Evolutionary conservation across 1,284 basidiomycete genomes (phyloP), one percentile per base, ranked within the genome.

Genomic region (Tilletia setariae): DNA sequence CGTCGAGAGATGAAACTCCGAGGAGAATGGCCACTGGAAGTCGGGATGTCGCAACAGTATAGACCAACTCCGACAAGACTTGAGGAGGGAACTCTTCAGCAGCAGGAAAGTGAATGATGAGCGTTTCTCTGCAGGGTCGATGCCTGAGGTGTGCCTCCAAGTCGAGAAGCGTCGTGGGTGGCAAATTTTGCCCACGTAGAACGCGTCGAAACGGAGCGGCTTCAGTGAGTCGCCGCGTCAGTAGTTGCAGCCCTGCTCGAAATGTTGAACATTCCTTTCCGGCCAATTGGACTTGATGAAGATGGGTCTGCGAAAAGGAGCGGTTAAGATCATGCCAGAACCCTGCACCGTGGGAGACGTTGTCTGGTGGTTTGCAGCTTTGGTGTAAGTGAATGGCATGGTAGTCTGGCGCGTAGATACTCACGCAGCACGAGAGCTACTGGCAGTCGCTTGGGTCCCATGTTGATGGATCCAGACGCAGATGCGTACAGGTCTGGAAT

Each of bases 101-200:
- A 19, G 25, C 53, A 19, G 53, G 53, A 59, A 59, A 59, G 53
- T 59, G 53, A 23, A 59, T 13, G 9, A 59, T 11, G 25, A 30
- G 53, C 8, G 32, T 23, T 6, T 30, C 23, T 9, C 9, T 23
- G n/a, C 19, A 28, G 23, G 53, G 53, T 25, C 32, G 53, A 9
- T 25, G 53, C 13, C 25, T 7, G 4, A 59, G 7, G 25, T 11
- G 25, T 9, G 25, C n/a, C 8, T 30, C 25, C 9, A 59, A 30
- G 8, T 59, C 53, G 11, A 25, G 21, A 13, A 59, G 53, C 16
- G 16, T 9, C 53, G 25, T 30, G 9, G 53, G 53, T 30, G 8
- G n/a, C n/a, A n/a, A n/a, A n/a, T n/a, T n/a, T n/a, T n/a, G n/a
- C n/a, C n/a, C n/a, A n/a, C n/a, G n/a, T n/a, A n/a, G n/a, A n/a